Conservation (phyloP, 192 early-diverging fungal species). For the Lobosporangium transversale region DNA sequence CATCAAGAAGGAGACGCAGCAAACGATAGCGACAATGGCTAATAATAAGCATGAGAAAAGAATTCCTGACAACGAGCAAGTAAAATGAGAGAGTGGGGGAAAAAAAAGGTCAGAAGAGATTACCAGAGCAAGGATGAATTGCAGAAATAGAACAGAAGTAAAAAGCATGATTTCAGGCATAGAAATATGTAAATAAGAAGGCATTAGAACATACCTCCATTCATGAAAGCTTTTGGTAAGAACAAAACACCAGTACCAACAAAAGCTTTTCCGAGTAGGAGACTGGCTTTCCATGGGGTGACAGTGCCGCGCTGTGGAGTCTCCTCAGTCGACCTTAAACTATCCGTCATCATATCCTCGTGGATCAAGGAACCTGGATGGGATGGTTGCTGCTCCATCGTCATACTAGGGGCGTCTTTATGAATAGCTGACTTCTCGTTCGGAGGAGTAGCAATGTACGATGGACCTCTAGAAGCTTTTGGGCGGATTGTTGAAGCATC, state of each 20-base stretch:
- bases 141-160: too few relatives aligned
- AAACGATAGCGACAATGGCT: slow-evolving; percentile 67
- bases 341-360: slow-evolving; percentile 16
- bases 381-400: neutral
- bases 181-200: slow-evolving; percentile 62
- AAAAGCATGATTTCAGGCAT: too few relatives aligned
- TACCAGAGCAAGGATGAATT: too few relatives aligned
- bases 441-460: neutral
- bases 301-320: slow-evolving; percentile 35
- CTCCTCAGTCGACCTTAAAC: neutral
- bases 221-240: slow-evolving; percentile 74
- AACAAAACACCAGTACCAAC: slow-evolving; percentile 81
- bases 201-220: slow-evolving; percentile 31
- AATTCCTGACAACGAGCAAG: slow-evolving; percentile 70
- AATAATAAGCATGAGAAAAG: slow-evolving; percentile 67
- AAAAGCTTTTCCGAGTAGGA: slow-evolving; percentile 73
- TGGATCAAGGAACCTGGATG: neutral
- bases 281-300: slow-evolving; percentile 31
- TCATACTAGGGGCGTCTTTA: neutral
- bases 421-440: slow-evolving; percentile 5
- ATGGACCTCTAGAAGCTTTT: neutral
- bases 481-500: neutral
- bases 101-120: too few relatives aligned
- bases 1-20: slow-evolving; percentile 72
- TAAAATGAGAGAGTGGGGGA: too few relatives aligned